A percentile compares a stretch with the other conserved stretches of the same genome.
Conservation (phyloP, 2,329 filamentous ascomycete species). For the Huntiella bhutanensis region DNA sequence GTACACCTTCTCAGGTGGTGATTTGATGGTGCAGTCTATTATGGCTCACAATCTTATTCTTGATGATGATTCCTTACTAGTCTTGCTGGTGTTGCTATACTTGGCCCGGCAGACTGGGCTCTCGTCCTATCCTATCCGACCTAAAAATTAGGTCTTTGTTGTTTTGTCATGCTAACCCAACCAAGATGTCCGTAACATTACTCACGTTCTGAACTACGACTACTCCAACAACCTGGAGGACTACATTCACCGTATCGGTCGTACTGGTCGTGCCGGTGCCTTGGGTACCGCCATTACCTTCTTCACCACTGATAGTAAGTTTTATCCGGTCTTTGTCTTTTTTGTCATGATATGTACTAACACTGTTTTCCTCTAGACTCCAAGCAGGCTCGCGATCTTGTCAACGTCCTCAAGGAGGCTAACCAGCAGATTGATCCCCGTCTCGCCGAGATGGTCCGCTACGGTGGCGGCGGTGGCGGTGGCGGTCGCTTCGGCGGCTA, state of each 20-base stretch:
- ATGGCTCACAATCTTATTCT: not conserved
- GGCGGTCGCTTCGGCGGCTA: conserved; percentile 62
- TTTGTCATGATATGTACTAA: conserved; percentile 17
- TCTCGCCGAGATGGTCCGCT: conserved; percentile 88
- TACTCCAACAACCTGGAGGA: conserved; percentile 99
- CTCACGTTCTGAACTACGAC: conserved; percentile 99
- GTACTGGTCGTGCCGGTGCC: conserved; percentile 86
- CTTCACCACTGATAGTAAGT: conserved; percentile 98
- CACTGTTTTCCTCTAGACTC: conserved; percentile 37
- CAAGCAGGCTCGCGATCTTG: conserved; percentile 92
- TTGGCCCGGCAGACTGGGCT: too few relatives aligned
- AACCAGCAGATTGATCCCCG: conserved; percentile 97
- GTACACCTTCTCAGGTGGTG: not conserved
- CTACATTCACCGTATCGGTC: conserved; percentile 91
- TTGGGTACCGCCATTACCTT: conserved; percentile 94
- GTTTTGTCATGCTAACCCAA: conserved; percentile 20
- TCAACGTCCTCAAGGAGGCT: conserved; percentile 79
- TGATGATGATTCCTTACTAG: too few relatives aligned
- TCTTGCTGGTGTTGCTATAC: too few relatives aligned
- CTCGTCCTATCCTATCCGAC: too few relatives aligned
- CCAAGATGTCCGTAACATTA: conserved; percentile 98
- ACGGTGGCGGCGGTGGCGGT: conserved; percentile 69
- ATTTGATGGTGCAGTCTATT: not conserved
- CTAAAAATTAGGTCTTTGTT: too few relatives aligned
- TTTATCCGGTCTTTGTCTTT: not conserved